Evolutionary conservation across 805 yeast genomes (phyloP).

Genomic region (Yamadazyma ubonensis): DNA sequence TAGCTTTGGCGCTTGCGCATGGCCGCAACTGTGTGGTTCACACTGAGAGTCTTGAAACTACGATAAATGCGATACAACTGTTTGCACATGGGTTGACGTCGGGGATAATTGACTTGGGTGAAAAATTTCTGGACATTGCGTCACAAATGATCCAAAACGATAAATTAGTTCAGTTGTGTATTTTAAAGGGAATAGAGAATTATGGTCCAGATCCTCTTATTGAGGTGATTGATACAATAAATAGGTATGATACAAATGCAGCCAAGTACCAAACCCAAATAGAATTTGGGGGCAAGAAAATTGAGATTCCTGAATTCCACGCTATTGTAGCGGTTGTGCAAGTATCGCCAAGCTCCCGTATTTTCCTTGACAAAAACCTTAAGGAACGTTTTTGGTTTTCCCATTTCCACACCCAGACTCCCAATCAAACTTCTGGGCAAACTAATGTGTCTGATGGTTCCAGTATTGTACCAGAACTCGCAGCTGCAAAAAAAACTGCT

Average conservation of each 20-base stretch:
- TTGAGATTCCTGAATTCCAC: slow-evolving; percentile 18
- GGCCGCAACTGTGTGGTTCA: slow-evolving; percentile 3
- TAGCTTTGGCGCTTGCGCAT: slow-evolving; percentile 5
- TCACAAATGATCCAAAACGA: too few species aligned
- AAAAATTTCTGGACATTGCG: too few species aligned
- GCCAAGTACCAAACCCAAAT: neutral
- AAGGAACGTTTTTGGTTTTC: slow-evolving; percentile 30
- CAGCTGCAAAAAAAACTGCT: neutral
- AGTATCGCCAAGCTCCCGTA: neutral
- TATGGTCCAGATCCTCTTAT: slow-evolving; percentile 17
- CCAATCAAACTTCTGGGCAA: too few species aligned
- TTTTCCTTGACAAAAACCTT: slow-evolving; percentile 16
- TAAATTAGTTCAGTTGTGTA: too few species aligned
- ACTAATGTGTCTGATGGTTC: neutral
- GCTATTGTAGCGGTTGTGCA: slow-evolving; percentile 19
- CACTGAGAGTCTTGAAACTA: slow-evolving; percentile 5
- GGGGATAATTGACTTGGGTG: too few species aligned
- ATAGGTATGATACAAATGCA: slow-evolving; percentile 22
- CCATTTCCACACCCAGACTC: slow-evolving; percentile 13
- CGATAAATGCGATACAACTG: neutral
- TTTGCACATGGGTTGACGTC: too few species aligned
- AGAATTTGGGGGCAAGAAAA: slow-evolving; percentile 3
- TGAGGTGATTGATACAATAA: slow-evolving; percentile 19
- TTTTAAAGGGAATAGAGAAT: slow-evolving; percentile 10
- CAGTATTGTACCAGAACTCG: neutral